These are phyloP conservation scores for Geranium brycei DNA, from an alignment of 345 rosid species.

Conservation along the genomic window DNA sequence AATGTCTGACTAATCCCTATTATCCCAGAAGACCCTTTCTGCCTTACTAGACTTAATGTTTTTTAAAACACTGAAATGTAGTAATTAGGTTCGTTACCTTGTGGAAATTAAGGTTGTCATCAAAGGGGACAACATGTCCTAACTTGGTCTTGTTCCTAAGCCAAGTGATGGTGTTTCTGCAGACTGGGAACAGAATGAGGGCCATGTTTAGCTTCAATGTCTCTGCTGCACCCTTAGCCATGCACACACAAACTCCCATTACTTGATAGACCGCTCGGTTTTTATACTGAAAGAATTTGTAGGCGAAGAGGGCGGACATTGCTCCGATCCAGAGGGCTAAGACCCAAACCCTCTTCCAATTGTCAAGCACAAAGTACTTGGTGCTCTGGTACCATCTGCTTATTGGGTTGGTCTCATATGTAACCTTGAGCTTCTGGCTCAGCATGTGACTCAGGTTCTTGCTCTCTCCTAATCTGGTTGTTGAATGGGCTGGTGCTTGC, in stretches of 20 bases:
- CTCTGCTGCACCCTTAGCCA: conserved; percentile 79
- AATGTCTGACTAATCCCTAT: too few relatives aligned
- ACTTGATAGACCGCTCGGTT: conserved; percentile 42
- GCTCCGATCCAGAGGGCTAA: conserved; percentile 41
- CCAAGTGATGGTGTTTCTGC: conserved; percentile 74
- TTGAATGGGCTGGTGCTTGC: conserved; percentile 42
- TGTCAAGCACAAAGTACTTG: conserved; percentile 48
- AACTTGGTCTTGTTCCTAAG: conserved; percentile 57
- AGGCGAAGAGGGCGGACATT: conserved; percentile 48
- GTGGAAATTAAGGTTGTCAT: conserved; percentile 80
- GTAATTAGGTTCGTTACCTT: conserved; percentile 25
- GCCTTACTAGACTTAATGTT: too few relatives aligned
- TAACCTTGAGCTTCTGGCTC: conserved; percentile 64
- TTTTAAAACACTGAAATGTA: background rate
- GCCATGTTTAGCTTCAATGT: conserved; percentile 69
- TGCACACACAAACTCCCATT: conserved; percentile 55
- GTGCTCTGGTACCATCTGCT: conserved; percentile 25
- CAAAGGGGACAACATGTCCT: conserved; percentile 65
- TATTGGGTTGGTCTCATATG: conserved; percentile 33
- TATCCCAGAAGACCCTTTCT: too few relatives aligned
- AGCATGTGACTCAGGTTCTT: conserved; percentile 52
- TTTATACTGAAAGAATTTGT: conserved; percentile 42
- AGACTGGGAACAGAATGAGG: conserved; percentile 56
- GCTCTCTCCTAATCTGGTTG: conserved; percentile 38
- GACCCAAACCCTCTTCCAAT: conserved; percentile 76